phyloP scores from a whole-genome alignment of 306 rosid genomes.

The Cicer yamashitae region DNA sequence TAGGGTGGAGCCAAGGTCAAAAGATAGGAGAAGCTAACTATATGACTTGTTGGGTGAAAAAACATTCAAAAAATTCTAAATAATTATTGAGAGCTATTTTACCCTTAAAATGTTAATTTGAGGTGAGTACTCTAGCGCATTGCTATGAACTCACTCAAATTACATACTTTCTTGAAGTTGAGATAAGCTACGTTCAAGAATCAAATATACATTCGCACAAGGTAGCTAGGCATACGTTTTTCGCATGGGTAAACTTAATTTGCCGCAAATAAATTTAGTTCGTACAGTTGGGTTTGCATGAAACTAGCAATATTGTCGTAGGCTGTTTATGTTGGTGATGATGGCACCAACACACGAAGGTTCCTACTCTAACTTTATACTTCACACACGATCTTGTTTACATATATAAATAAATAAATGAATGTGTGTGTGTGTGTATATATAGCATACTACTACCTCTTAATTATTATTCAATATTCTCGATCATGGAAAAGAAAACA shows the following conservation, averaged over 20 bases:
- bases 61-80: too few species aligned
- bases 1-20: too few species aligned
- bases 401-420: constrained; percentile 12
- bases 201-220: background rate
- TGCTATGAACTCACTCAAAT: constrained; percentile 25
- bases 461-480: constrained; percentile 9
- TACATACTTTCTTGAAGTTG: background rate
- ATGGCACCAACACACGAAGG: constrained; percentile 43
- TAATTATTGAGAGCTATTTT: too few species aligned
- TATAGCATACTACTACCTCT: background rate
- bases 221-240: background rate
- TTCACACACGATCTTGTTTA: background rate
- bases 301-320: constrained; percentile 41
- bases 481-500: constrained; percentile 43
- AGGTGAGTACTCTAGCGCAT: background rate
- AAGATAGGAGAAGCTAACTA: too few species aligned
- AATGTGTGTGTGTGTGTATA: too few species aligned
- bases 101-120: background rate
- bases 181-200: background rate
- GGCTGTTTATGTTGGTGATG: constrained; percentile 25
- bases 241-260: constrained; percentile 5
- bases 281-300: constrained; percentile 42
- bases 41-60: too few species aligned
- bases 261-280: constrained; percentile 8
- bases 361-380: constrained; percentile 48